phyloP scores from a whole-genome alignment of 2,329 filamentous ascomycete species.

The Xylariales sp. region DNA sequence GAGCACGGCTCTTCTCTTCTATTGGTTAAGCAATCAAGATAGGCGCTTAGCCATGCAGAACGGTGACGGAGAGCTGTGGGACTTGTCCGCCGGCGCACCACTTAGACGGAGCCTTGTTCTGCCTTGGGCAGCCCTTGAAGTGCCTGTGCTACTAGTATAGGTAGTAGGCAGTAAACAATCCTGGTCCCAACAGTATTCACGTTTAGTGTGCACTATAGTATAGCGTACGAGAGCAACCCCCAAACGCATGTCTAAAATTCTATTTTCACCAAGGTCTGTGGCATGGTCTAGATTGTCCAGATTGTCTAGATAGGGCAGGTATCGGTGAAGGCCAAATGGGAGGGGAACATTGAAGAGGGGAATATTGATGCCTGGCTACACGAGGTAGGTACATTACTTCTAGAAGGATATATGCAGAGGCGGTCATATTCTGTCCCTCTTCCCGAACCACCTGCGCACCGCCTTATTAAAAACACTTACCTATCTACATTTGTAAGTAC shows the following conservation, averaged over 20 bases:
- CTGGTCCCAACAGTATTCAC: conserved; percentile 1
- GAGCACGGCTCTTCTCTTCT: conserved; percentile 19
- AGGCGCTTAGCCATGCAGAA: conserved; percentile 37
- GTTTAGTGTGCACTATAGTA: too few species aligned
- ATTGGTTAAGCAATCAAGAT: conserved; percentile 31
- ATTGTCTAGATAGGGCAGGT: neutral
- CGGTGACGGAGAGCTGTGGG: conserved; percentile 34
- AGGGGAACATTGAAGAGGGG: neutral
- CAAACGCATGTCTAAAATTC: conserved; percentile 7
- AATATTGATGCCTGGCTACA: neutral
- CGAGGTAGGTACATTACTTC: too few species aligned
- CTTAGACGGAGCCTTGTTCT: conserved; percentile 15
- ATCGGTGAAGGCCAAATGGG: conserved; percentile 2
- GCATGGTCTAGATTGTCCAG: too few species aligned
- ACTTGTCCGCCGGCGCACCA: conserved; percentile 28
- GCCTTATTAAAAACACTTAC: neutral
- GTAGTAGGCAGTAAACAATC: neutral
- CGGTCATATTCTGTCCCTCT: neutral
- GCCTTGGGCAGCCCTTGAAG: neutral
- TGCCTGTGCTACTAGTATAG: neutral
- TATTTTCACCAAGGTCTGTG: neutral
- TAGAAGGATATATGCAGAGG: neutral
- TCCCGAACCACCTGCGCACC: neutral
- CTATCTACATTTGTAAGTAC: neutral
- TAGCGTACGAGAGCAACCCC: neutral